Base-by-base conservation (phyloP, 1,284 basidiomycete genomes). In the Peniophora sp. region DNA sequence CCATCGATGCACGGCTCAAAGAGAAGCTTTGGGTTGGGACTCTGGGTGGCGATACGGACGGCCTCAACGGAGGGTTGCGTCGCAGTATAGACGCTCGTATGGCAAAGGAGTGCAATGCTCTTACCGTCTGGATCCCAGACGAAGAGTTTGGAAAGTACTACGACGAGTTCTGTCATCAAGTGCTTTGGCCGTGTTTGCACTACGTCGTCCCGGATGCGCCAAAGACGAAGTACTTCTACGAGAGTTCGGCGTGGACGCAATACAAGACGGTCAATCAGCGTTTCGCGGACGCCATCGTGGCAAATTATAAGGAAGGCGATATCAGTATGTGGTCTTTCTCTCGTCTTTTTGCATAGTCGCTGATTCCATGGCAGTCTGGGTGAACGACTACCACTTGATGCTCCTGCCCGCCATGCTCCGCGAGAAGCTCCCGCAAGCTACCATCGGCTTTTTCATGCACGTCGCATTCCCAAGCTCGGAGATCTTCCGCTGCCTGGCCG, bases 381-480 rank as follows among this genome's bases (percentile, higher is more conserved):
- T 91, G 2, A 91, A 92, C 63, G 89, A 91, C 66, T 91, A 91
- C 62, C 92, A 94, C 61, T 79, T 94, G 41, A 83, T 93, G 72
- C 81, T 94, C 32, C 76, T 93, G 17, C 92, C 91, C 0, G 71
- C 75, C 27, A 79, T 94, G 67, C 74, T 94, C 19, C 83, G 90
- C 34, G 68, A 68, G 43, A 69, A 71, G 39, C 68, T 81, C 17
- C 79, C 83, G 0, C 75, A 76, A 22, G 83, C 86, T 0, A 80
- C 85, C 24, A 90, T 94, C 55, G 89, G 90, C 0, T 91, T 93
- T 72, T 93, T 94, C 72, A 77, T 92, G 67, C 90, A 93, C 60
- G 89, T 92, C 55, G 86, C 91, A 1, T 94, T 93, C 67, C 91
- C 91, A 0, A 85, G 81, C 9, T 89, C 86, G 20, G 92, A 94